Evolutionary conservation across 257 asterid genomes (phyloP).

Genomic region (Misopates orontium): DNA sequence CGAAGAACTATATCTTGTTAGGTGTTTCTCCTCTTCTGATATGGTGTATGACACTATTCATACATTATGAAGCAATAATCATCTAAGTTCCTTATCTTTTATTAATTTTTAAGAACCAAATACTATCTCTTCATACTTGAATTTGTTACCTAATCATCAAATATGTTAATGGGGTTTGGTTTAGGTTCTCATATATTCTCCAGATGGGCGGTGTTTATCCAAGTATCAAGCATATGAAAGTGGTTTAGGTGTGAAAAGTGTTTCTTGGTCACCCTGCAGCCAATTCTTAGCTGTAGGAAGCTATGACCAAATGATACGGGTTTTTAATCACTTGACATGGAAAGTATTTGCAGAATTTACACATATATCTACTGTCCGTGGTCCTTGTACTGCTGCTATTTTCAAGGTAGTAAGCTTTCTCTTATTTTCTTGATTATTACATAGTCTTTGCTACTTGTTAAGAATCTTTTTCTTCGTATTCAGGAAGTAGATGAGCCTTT

Average conservation of each 20-base stretch:
- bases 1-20: background rate
- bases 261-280: conserved; percentile 97
- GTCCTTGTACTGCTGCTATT: conserved; percentile 93
- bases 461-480: conserved; percentile 22
- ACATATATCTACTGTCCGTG: conserved; percentile 76
- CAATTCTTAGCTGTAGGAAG: conserved; percentile 96
- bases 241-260: conserved; percentile 94
- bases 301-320: conserved; percentile 96
- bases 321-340: conserved; percentile 98
- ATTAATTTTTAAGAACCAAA: conserved; percentile 12
- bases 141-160: conserved; percentile 8
- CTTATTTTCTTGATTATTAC: conserved; percentile 18
- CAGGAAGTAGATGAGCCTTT: conserved; percentile 97
- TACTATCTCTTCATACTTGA: conserved; percentile 4
- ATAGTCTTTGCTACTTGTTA: conserved; percentile 1
- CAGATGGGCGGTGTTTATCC: conserved; percentile 93
- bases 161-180: conserved; percentile 29
- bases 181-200: conserved; percentile 90
- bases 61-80: conserved; percentile 4
- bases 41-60: background rate
- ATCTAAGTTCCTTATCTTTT: conserved; percentile 15
- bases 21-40: conserved; percentile 15
- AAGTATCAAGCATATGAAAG: conserved; percentile 98
- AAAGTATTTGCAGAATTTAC: conserved; percentile 96
- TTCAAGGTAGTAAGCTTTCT: conserved; percentile 63